phyloP scores from a whole-genome alignment of 176 grass and related monocot genomes.

The Avena eriantha region DNA sequence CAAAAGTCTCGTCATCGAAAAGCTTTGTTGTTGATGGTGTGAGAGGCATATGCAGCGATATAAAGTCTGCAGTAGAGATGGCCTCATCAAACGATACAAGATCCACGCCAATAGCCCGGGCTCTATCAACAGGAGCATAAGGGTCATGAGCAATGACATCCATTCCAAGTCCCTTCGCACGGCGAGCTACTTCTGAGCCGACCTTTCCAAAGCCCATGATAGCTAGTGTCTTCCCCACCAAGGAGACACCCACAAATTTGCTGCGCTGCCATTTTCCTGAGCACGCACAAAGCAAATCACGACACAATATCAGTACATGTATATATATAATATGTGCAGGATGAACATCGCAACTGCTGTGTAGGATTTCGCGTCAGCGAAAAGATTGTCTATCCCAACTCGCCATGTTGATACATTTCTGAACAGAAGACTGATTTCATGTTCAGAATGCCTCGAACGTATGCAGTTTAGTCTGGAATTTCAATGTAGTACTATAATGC shows the following conservation, averaged over 20 bases:
- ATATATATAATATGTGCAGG: not conserved
- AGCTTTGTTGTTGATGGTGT: slow-evolving; percentile 76
- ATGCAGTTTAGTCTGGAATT: not conserved
- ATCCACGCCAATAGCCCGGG: slow-evolving; percentile 78
- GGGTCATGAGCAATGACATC: slow-evolving; percentile 82
- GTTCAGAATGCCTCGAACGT: not conserved
- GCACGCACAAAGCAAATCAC: slow-evolving; percentile 7
- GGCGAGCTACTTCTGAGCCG: slow-evolving; percentile 86
- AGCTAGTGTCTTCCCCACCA: slow-evolving; percentile 85
- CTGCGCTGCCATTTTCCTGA: slow-evolving; percentile 87
- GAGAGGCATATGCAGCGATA: slow-evolving; percentile 92
- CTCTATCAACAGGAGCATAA: slow-evolving; percentile 82
- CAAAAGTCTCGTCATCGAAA: slow-evolving; percentile 85
- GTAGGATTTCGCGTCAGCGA: not conserved
- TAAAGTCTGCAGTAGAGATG: slow-evolving; percentile 80
- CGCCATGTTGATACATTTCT: not conserved
- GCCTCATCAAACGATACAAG: slow-evolving; percentile 90
- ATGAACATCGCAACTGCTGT: not conserved
- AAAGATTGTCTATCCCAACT: not conserved
- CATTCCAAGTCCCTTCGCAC: slow-evolving; percentile 84
- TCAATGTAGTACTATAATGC: not conserved
- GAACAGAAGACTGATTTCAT: not conserved
- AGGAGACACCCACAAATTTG: slow-evolving; percentile 82
- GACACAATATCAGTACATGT: slow-evolving; percentile 3
- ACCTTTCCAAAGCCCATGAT: slow-evolving; percentile 96